phyloP scores from a whole-genome alignment of 768 basidiomycete genomes.

The Termitomyces sp. region DNA sequence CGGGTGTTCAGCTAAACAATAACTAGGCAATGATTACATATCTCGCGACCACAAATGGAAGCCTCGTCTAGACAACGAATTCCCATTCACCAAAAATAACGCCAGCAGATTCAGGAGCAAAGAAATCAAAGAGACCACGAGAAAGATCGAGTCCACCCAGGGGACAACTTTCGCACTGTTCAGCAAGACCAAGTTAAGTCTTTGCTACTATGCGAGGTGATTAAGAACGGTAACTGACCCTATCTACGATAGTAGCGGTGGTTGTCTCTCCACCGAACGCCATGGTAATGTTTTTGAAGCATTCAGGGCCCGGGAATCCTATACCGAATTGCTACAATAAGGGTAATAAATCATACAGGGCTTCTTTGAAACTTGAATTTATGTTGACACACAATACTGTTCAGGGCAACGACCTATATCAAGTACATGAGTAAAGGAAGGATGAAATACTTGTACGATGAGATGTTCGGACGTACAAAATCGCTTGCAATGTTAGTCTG shows the following conservation, averaged over 20 bases:
- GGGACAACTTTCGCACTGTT: constrained; percentile 59
- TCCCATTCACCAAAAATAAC: too few relatives aligned
- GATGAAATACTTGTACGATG: background rate
- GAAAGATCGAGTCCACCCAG: constrained; percentile 57
- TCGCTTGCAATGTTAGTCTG: constrained; percentile 31
- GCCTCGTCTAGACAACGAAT: too few relatives aligned
- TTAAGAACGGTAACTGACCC: constrained; percentile 30
- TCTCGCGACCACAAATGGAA: too few relatives aligned
- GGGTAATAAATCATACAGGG: background rate
- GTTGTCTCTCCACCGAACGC: constrained; percentile 55
- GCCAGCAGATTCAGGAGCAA: constrained; percentile 38
- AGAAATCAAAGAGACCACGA: constrained; percentile 49
- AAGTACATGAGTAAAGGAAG: background rate
- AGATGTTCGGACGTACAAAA: constrained; percentile 32
- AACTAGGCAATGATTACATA: too few relatives aligned
- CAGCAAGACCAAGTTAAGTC: background rate
- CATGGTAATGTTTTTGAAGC: constrained; percentile 62
- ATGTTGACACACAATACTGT: constrained; percentile 28
- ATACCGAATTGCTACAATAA: constrained; percentile 44
- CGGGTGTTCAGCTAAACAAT: too few relatives aligned
- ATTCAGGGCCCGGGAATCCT: constrained; percentile 64
- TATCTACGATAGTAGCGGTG: constrained; percentile 56
- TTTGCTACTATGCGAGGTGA: background rate
- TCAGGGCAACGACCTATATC: constrained; percentile 50
- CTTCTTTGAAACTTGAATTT: background rate